Evolutionary conservation across 352 stramenopile species (phyloP).

Genomic region (Phytophthora pistaciae): DNA sequence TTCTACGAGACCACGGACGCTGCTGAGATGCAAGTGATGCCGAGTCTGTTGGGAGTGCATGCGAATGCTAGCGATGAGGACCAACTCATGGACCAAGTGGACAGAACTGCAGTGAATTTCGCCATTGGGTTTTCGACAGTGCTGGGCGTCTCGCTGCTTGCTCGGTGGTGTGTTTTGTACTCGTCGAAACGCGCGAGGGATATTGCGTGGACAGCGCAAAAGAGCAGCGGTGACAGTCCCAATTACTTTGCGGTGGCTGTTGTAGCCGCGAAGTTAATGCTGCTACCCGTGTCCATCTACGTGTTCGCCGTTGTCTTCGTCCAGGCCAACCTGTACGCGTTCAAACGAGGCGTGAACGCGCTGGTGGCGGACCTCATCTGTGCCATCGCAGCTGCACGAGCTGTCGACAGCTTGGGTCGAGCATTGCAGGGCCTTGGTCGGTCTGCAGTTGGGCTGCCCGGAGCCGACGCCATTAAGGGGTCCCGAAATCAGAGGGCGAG

Average conservation of each 20-base stretch:
- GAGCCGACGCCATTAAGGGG: constrained; percentile 22
- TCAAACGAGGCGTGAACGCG: constrained; percentile 36
- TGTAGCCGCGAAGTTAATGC: constrained; percentile 14
- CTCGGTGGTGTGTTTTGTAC: constrained; percentile 36
- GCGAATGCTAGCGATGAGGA: background rate
- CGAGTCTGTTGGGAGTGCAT: background rate
- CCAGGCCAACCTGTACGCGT: constrained; percentile 13
- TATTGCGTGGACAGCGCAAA: constrained; percentile 4
- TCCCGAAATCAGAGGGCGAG: constrained; percentile 33
- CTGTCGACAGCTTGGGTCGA: constrained; percentile 35
- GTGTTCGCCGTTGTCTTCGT: constrained; percentile 33
- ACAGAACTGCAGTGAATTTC: constrained; percentile 22
- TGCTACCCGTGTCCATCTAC: constrained; percentile 31
- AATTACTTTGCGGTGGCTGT: constrained; percentile 29
- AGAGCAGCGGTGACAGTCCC: background rate
- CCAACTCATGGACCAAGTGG: constrained; percentile 25
- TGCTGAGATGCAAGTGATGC: constrained; percentile 16
- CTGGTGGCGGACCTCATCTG: constrained; percentile 35
- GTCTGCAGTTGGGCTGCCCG: constrained; percentile 15
- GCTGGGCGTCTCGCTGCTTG: constrained; percentile 28
- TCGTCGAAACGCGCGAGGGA: constrained; percentile 17
- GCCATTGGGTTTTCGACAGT: constrained; percentile 25
- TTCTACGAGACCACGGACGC: constrained; percentile 29
- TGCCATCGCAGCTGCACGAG: constrained; percentile 29
- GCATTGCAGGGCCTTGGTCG: constrained; percentile 23